phyloP scores from a whole-genome alignment of 805 yeast species.

The Ascoidea tarda region DNA sequence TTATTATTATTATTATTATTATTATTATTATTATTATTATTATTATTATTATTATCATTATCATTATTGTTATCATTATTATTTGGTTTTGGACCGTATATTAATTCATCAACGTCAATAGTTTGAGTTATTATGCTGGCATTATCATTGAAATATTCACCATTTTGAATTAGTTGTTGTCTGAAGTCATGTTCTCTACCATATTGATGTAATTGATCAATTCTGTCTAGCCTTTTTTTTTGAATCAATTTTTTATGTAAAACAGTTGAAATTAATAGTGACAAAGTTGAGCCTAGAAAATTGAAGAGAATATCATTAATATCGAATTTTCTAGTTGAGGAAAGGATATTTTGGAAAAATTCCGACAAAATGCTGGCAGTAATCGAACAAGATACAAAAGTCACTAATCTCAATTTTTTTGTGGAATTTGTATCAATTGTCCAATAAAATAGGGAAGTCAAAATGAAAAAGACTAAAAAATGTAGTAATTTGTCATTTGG shows the following conservation, averaged over 20 bases:
- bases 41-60: too few relatives aligned
- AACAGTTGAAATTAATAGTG: too few relatives aligned
- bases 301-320: constrained; percentile 8
- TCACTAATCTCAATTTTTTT: constrained; percentile 4
- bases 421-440: constrained; percentile 7
- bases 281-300: constrained; percentile 4
- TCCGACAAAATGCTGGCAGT: constrained; percentile 9
- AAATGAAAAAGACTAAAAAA: constrained; percentile 6
- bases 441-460: constrained; percentile 7
- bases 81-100: neutral
- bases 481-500: constrained; percentile 9
- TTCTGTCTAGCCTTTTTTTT: too few relatives aligned
- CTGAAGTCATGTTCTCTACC: too few relatives aligned
- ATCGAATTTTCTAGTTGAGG: constrained; percentile 8
- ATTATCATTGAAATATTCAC: neutral
- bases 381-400: constrained; percentile 5
- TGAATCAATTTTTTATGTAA: too few relatives aligned
- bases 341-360: constrained; percentile 8
- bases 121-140: neutral
- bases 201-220: too few relatives aligned
- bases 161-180: too few relatives aligned
- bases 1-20: too few relatives aligned
- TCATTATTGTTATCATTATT: too few relatives aligned
- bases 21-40: too few relatives aligned
- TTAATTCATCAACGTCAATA: neutral